phyloP scores from a whole-genome alignment of 805 yeast genomes.

The Schizosaccharomyces cryophilus region DNA sequence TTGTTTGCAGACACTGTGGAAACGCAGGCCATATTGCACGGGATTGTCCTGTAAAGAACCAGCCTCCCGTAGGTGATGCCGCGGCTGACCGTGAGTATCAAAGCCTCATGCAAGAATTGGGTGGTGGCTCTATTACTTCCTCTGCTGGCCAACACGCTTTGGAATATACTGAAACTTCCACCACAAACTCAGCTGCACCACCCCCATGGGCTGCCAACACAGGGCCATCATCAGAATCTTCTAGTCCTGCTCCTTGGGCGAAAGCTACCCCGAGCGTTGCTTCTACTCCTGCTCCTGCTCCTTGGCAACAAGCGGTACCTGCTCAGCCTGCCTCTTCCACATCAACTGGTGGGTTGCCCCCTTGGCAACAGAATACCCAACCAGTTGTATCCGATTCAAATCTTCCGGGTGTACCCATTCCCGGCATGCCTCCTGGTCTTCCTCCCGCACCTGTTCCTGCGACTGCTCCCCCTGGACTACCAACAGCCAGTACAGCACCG shows the following conservation, averaged over 20 bases:
- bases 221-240: neutral
- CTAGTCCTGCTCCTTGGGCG: constrained; percentile 3
- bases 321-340: neutral
- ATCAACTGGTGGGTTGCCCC: neutral
- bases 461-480: neutral
- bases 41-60: constrained; percentile 38
- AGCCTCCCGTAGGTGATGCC: neutral
- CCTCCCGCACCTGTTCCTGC: neutral
- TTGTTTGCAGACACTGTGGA: constrained; percentile 62
- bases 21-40: constrained; percentile 64
- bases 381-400: neutral
- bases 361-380: neutral
- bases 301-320: neutral
- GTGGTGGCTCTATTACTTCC: neutral
- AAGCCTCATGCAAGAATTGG: constrained; percentile 1
- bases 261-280: neutral
- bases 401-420: neutral
- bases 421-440: neutral
- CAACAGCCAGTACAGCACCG: neutral
- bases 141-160: neutral
- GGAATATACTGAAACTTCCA: neutral
- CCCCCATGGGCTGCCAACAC: neutral
- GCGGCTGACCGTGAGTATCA: constrained; percentile 1
- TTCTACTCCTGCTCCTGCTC: neutral
- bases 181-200: neutral